phyloP scores from a whole-genome alignment of 441 rosid genomes.

The Brassica hybrid region DNA sequence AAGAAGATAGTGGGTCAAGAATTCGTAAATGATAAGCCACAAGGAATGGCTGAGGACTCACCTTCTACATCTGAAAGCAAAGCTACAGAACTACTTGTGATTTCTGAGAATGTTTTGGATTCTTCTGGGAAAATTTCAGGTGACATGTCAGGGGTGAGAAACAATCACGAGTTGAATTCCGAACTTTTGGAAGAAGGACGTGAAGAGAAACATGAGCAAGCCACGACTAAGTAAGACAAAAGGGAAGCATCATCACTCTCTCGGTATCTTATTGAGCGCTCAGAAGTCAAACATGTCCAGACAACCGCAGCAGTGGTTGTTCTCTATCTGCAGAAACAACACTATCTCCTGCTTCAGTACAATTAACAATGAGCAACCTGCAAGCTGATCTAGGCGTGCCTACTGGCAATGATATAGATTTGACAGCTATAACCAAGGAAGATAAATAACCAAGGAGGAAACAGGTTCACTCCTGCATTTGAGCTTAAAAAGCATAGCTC shows the following conservation, averaged over 20 bases:
- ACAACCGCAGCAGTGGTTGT: not conserved
- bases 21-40: not conserved
- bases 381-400: not conserved
- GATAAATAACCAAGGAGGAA: not conserved
- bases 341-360: not conserved
- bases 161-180: no score
- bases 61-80: conserved; percentile 12
- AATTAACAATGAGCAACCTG: not conserved
- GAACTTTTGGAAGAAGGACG: no score
- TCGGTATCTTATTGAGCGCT: not conserved
- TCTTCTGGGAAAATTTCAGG: no score
- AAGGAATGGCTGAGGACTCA: conserved; percentile 23
- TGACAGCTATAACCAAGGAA: not conserved
- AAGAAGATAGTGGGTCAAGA: conserved; percentile 23
- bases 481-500: not conserved
- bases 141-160: no score
- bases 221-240: not conserved
- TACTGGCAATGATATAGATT: not conserved
- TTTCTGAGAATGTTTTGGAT: not conserved
- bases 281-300: not conserved
- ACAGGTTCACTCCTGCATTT: not conserved
- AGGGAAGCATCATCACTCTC: conserved; percentile 1
- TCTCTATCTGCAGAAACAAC: not conserved
- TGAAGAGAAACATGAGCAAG: not conserved
- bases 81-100: conserved; percentile 1